Evolutionary conservation across 23 red algal genomes (phyloP), one percentile per base, ranked within the genome.

Genomic region (Chondrus crispus): DNA sequence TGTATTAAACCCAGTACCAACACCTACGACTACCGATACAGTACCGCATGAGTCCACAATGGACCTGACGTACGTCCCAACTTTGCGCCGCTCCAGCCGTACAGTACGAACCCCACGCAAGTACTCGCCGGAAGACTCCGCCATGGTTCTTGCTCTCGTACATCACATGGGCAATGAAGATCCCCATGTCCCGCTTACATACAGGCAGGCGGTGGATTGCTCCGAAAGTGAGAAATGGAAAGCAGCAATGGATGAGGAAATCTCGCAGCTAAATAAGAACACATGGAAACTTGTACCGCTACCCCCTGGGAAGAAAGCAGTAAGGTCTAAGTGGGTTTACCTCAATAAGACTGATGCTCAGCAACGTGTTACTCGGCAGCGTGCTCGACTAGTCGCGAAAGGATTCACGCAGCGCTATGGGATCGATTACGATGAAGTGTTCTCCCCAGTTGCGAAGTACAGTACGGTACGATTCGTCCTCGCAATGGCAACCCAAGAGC

Each of bases 371-470:
- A n/a, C n/a, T n/a, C n/a, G n/a, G n/a, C n/a, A n/a, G n/a, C n/a
- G n/a, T n/a, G n/a, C n/a, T n/a, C n/a, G n/a, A n/a, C n/a, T n/a
- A n/a, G n/a, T n/a, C n/a, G n/a, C n/a, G n/a, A n/a, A n/a, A n/a
- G n/a, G n/a, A n/a, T n/a, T n/a, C n/a, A n/a, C n/a, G n/a, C n/a
- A n/a, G n/a, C n/a, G n/a, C n/a, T n/a, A n/a, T n/a, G n/a, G n/a
- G n/a, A n/a, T 85, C 29, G 54, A 85, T 41, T 85, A 46, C 38
- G 43, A 55, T 38, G 52, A 85, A 1, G 46, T 62, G 10, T 85
- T 58, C 39, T 43, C 81, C 24, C 57, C 81, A 20, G 53, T 68
- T 24, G 38, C 53, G 5, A 1, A 33, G 46, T 36, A 57, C 44
- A 45, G 11, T 85, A 47, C 52, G 20, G 20, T 85, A 4, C 52